Percentiles rank a stretch among this genome's conserved stretches.
Conservation (phyloP, 2,329 filamentous ascomycete genomes). For the Fusarium secorum region DNA sequence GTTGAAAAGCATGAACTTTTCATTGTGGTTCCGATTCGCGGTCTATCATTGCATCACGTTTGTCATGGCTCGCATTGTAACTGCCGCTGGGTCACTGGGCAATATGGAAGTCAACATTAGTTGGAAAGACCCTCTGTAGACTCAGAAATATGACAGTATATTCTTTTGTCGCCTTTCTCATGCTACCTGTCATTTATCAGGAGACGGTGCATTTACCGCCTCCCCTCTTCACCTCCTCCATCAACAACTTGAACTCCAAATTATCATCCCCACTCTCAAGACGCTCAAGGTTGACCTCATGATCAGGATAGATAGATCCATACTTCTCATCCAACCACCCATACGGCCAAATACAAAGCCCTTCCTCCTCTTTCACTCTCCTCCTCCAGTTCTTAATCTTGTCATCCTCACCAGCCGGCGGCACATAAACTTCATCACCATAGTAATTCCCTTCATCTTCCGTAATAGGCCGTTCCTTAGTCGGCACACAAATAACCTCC, state of each 20-base stretch:
- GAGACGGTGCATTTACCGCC: not conserved
- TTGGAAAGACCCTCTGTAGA: not conserved
- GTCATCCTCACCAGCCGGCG: not conserved
- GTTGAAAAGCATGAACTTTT: not conserved
- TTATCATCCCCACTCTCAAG: not conserved
- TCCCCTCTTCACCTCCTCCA: not conserved
- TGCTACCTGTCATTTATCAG: not conserved
- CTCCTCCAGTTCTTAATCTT: not conserved
- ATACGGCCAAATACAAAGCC: conserved; percentile 10
- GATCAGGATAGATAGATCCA: not conserved
- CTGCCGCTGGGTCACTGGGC: not conserved
- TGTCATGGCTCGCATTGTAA: not conserved
- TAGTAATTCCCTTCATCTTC: not conserved
- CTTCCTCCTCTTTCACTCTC: not conserved
- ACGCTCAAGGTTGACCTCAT: not conserved
- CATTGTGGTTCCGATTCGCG: not conserved
- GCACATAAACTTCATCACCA: not conserved
- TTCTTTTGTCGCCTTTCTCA: not conserved
- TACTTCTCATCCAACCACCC: not conserved
- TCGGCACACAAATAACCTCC: not conserved
- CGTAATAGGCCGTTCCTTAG: not conserved
- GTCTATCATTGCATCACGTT: not conserved
- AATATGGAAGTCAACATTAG: not conserved
- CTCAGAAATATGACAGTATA: not conserved
- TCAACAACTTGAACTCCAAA: not conserved